Conservation (phyloP, 768 basidiomycete genomes). For the Pleurotus tuber-regium region DNA sequence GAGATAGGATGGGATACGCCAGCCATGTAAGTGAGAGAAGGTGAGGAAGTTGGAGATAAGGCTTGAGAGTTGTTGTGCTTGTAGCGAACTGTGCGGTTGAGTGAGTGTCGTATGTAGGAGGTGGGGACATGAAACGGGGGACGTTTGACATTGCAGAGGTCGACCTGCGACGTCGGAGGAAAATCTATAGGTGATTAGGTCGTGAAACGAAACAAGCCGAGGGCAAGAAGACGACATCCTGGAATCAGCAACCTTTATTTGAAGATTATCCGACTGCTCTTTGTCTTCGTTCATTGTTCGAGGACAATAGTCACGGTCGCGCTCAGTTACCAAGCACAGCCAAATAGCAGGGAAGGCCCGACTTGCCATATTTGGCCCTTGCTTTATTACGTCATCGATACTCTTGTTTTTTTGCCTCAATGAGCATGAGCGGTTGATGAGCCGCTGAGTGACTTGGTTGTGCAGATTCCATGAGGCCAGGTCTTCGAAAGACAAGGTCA, state of each 20-base stretch:
- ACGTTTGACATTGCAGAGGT: constrained; percentile 25
- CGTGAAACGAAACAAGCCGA: constrained; percentile 11
- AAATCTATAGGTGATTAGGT: constrained; percentile 10
- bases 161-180: constrained; percentile 46
- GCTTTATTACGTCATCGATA: constrained; percentile 1
- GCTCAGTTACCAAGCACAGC: not conserved
- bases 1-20: constrained; percentile 86
- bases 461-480: too few relatives aligned
- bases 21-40: constrained; percentile 88
- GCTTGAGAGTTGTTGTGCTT: constrained; percentile 48
- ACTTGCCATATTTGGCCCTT: constrained; percentile 5
- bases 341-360: not conserved
- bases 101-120: constrained; percentile 57
- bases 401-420: too few relatives aligned
- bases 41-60: constrained; percentile 82
- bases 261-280: not conserved
- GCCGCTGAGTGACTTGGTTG: too few relatives aligned
- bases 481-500: constrained; percentile 1
- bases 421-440: too few relatives aligned
- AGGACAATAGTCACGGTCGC: constrained; percentile 1
- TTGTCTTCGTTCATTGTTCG: constrained; percentile 3
- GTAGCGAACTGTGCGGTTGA: constrained; percentile 24
- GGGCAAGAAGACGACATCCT: constrained; percentile 12
- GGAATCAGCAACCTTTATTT: constrained; percentile 10
- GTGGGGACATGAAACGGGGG: constrained; percentile 38